Conservation (phyloP, 495 filamentous ascomycete genomes). For the Mycothermus thermophilus region DNA sequence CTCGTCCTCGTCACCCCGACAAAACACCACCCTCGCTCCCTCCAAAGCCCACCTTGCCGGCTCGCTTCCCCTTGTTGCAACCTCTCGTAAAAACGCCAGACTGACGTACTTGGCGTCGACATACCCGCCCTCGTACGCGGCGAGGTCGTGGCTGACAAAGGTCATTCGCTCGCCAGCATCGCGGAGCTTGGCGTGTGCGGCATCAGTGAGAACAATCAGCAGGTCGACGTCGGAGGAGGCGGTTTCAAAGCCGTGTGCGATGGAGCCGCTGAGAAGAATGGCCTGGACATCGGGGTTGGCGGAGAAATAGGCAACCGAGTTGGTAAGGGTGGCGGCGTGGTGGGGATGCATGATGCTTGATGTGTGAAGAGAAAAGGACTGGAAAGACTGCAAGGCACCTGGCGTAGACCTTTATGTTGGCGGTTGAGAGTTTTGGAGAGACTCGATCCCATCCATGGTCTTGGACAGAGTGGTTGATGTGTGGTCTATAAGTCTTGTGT, state of each 20-base stretch:
- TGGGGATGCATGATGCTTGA: constrained; percentile 13
- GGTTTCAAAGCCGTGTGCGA: constrained; percentile 13
- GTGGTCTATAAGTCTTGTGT: too few relatives aligned
- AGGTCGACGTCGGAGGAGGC: constrained; percentile 12
- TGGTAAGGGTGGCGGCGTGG: constrained; percentile 9
- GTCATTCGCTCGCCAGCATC: constrained; percentile 4
- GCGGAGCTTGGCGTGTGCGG: constrained; percentile 5
- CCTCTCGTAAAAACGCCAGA: constrained; percentile 8
- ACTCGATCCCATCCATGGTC: too few relatives aligned
- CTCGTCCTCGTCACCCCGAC: too few relatives aligned
- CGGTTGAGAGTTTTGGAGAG: too few relatives aligned
- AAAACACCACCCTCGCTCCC: constrained; percentile 7
- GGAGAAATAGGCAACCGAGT: constrained; percentile 7
- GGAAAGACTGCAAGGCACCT: too few relatives aligned
- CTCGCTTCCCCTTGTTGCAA: constrained; percentile 13
- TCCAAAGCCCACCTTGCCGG: constrained; percentile 13
- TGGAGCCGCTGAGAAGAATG: constrained; percentile 12
- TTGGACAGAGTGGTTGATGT: too few relatives aligned
- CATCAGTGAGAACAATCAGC: constrained; percentile 11
- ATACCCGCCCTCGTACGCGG: constrained; percentile 11
- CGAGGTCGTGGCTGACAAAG: constrained; percentile 3
- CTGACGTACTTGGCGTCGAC: constrained; percentile 14
- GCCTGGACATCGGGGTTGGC: constrained; percentile 7
- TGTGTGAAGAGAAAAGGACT: too few relatives aligned
- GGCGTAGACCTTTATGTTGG: too few relatives aligned